Evolutionary conservation across 192 early-diverging fungal species (phyloP), one percentile per base, ranked within the genome.

Genomic region (Entophlyctis luteolus): DNA sequence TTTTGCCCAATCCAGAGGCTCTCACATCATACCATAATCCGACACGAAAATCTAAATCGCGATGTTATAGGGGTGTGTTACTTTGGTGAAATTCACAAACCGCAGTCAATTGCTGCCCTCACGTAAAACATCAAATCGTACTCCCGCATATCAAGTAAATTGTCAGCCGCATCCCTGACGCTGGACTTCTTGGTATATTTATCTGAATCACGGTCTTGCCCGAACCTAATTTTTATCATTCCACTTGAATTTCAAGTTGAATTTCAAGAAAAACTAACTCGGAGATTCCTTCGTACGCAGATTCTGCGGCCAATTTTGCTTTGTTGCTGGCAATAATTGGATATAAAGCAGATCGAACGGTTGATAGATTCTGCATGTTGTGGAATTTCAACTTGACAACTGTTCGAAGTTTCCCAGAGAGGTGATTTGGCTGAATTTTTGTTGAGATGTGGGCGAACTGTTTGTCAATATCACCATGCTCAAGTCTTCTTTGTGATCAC

Each of bases 91-190:
- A n/a, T n/a, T n/a, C n/a, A n/a, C 69, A 59, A 76, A 90, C 89
- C 86, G 59, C 87, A 82, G 74, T 99, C 95, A 46, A 99, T 98
- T 16, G 95, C 92, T 8, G 91, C 92, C 27, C 97, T 86, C 48
- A 92, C 81, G 71, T 96, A 98, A 75, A 98, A 99, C 38, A 90
- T 88, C n/a, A 99, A 85, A 69, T 99, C 97, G 65, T 90, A 93
- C 72, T 99, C 97, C n/a, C 97, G 86, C 56, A 98, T 85, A 68
- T 94, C 97, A 4, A 89, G 66, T 25, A 99, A 86, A 49, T 83
- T 77, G 50, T 94, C 92, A 4, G 86, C 42, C 33, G 79, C 69
- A 29, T 90, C 87, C 4, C 68, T 49, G 22, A 56, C 45, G 72
- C 58, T 20, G 62, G 62, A 32, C 78, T 75, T 69, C 70, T 67